These are phyloP conservation scores for Piedraia hortae DNA, from an alignment of 2,329 filamentous ascomycete genomes.

Conservation along the genomic window DNA sequence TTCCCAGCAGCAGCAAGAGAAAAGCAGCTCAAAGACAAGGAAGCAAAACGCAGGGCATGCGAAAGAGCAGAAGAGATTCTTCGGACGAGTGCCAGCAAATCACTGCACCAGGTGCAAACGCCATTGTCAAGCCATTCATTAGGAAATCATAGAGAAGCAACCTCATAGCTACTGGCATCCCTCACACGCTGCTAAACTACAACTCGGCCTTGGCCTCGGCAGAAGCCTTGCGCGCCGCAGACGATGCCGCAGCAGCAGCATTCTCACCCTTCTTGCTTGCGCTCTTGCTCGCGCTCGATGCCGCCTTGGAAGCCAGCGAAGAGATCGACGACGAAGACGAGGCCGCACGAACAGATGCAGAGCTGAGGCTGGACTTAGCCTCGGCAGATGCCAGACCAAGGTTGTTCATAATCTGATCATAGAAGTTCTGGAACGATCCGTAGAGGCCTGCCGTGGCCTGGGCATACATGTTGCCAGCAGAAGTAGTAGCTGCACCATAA, in stretches of 20 bases:
- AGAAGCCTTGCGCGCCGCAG: constrained; percentile 1
- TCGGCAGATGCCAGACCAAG: constrained; percentile 18
- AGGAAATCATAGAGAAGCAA: too few relatives aligned
- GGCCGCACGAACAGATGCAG: constrained; percentile 12
- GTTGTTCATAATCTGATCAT: constrained; percentile 19
- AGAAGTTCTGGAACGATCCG: constrained; percentile 11
- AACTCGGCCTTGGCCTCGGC: constrained; percentile 2
- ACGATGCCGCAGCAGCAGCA: constrained; percentile 1
- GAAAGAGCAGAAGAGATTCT: too few relatives aligned
- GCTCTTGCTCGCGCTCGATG: constrained; percentile 7
- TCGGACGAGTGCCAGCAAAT: too few relatives aligned
- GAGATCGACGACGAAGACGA: constrained; percentile 6
- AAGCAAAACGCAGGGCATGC: too few relatives aligned
- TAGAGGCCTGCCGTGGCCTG: constrained; percentile 40
- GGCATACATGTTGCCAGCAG: constrained; percentile 46
- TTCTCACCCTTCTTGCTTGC: constrained; percentile 4
- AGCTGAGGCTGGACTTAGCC: constrained; percentile 12
- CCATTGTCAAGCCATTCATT: too few relatives aligned
- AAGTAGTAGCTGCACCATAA: constrained; percentile 20
- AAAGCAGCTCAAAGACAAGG: too few relatives aligned
- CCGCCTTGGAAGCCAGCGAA: constrained; percentile 7
- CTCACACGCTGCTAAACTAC: too few relatives aligned
- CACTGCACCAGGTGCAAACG: too few relatives aligned
- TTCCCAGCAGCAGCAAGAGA: too few relatives aligned
- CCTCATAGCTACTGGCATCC: too few relatives aligned